These are phyloP conservation scores for Boletus rubroflammeus DNA, from an alignment of 768 basidiomycete genomes.

Conservation along the genomic window DNA sequence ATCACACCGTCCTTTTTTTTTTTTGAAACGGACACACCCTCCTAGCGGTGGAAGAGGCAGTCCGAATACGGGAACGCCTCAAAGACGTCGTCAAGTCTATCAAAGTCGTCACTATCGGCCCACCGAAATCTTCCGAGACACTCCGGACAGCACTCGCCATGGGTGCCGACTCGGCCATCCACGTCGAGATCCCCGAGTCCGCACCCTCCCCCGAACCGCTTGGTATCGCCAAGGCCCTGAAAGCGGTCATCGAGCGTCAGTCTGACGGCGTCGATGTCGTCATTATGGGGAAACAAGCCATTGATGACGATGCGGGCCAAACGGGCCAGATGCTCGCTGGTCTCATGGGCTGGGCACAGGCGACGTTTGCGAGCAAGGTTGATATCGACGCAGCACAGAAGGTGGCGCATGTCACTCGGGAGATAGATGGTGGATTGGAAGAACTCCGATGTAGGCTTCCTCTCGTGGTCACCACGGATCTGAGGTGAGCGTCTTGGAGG, in stretches of 20 bases:
- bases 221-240: slow-evolving; percentile 82
- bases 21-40: background rate
- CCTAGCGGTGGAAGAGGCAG: slow-evolving; percentile 93
- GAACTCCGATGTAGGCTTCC: slow-evolving; percentile 79
- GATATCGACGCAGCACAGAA: slow-evolving; percentile 62
- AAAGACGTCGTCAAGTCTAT: slow-evolving; percentile 80
- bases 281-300: slow-evolving; percentile 96
- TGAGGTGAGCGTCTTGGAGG: slow-evolving; percentile 57
- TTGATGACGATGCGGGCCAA: slow-evolving; percentile 94
- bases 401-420: slow-evolving; percentile 71
- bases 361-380: slow-evolving; percentile 90
- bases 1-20: background rate
- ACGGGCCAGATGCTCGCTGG: slow-evolving; percentile 98
- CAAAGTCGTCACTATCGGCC: slow-evolving; percentile 91
- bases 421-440: slow-evolving; percentile 93
- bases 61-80: slow-evolving; percentile 84
- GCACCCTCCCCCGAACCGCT: slow-evolving; percentile 83
- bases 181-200: slow-evolving; percentile 79
- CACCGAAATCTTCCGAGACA: slow-evolving; percentile 83
- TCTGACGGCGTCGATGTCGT: slow-evolving; percentile 72
- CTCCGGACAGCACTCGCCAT: slow-evolving; percentile 96
- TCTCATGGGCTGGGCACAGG: slow-evolving; percentile 88
- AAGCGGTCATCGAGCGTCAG: slow-evolving; percentile 66
- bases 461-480: slow-evolving; percentile 85
- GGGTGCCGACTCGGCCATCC: slow-evolving; percentile 92